These are phyloP conservation scores for Kwoniella mangroviensis DNA, from an alignment of 768 basidiomycete species.

Conservation along the genomic window DNA sequence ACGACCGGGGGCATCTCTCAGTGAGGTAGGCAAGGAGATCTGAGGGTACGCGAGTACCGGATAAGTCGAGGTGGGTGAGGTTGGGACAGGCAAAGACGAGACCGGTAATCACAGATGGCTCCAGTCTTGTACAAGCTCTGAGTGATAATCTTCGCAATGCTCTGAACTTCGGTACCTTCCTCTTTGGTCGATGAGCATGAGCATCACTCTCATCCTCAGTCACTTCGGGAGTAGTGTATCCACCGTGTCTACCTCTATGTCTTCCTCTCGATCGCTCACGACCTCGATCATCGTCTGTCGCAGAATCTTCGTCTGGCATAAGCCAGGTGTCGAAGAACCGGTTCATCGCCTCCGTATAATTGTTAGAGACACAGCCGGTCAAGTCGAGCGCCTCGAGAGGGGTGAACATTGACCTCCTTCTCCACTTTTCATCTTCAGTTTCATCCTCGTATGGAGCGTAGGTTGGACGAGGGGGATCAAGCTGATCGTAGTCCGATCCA, in stretches of 20 bases:
- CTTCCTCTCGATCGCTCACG: slow-evolving; percentile 34
- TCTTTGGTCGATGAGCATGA: not conserved
- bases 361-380: slow-evolving; percentile 90
- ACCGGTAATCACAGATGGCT: slow-evolving; percentile 41
- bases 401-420: slow-evolving; percentile 59
- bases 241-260: slow-evolving; percentile 15
- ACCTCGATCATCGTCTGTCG: slow-evolving; percentile 38
- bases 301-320: slow-evolving; percentile 34
- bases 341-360: slow-evolving; percentile 82
- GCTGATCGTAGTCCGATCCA: slow-evolving; percentile 31
- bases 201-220: slow-evolving; percentile 41
- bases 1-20: slow-evolving; percentile 61
- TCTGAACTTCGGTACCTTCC: slow-evolving; percentile 42
- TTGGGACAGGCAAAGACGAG: slow-evolving; percentile 51
- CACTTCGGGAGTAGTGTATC: slow-evolving; percentile 25
- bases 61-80: slow-evolving; percentile 58
- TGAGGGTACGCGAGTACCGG: slow-evolving; percentile 54
- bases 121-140: slow-evolving; percentile 53
- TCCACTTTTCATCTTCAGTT: slow-evolving; percentile 72
- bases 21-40: slow-evolving; percentile 58
- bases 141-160: slow-evolving; percentile 52
- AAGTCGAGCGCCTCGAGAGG: slow-evolving; percentile 88
- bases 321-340: slow-evolving; percentile 68
- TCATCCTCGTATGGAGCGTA: slow-evolving; percentile 67
- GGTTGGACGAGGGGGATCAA: slow-evolving; percentile 49